phyloP scores from a whole-genome alignment of 495 filamentous ascomycete species.

The Cenococcum geophilum region DNA sequence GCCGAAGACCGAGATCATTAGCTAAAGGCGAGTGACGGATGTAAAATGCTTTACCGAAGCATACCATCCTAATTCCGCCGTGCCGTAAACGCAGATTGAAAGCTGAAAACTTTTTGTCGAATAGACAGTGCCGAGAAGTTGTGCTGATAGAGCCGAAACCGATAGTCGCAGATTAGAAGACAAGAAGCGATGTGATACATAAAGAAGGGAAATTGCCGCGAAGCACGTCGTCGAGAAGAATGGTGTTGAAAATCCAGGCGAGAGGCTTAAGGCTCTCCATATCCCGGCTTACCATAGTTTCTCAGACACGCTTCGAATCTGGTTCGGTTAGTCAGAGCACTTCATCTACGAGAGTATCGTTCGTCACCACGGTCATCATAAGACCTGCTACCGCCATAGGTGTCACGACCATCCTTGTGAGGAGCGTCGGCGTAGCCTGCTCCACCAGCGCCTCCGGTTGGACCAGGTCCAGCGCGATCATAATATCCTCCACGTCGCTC shows the following conservation, averaged over 20 bases:
- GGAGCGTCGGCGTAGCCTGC: constrained; percentile 23
- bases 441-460: constrained; percentile 13
- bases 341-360: constrained; percentile 18
- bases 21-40: constrained; percentile 8
- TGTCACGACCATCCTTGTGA: constrained; percentile 23
- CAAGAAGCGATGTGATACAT: constrained; percentile 26
- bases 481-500: constrained; percentile 42
- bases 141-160: constrained; percentile 22
- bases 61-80: constrained; percentile 22
- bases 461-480: constrained; percentile 23
- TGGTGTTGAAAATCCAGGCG: constrained; percentile 10
- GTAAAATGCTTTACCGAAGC: constrained; percentile 23
- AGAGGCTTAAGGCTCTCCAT: constrained; percentile 8
- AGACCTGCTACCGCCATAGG: constrained; percentile 26
- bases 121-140: constrained; percentile 19
- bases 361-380: constrained; percentile 34
- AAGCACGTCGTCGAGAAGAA: constrained; percentile 5
- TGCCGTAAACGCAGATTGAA: constrained; percentile 22
- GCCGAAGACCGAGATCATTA: constrained; percentile 28
- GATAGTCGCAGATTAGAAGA: constrained; percentile 23
- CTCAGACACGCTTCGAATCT: constrained; percentile 30
- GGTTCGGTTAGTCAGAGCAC: constrained; percentile 17
- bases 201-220: constrained; percentile 9
- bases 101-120: constrained; percentile 25
- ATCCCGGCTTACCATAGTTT: constrained; percentile 1